Conservation (phyloP, 108 stramenopile genomes). For the Nitzschia sp. region DNA sequence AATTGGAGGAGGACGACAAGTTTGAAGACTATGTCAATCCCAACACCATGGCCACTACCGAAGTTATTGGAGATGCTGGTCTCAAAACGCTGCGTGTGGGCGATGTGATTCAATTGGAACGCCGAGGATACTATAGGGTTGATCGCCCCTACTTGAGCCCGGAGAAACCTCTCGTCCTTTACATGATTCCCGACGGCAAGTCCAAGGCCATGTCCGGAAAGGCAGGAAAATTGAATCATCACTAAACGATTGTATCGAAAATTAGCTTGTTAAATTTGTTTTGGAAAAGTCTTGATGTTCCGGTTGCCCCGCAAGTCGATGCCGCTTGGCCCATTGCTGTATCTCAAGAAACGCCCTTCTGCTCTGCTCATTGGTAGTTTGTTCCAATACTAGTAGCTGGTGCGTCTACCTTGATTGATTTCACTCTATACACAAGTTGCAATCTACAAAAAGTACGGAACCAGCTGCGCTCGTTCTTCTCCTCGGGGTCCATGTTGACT, state of each 20-base stretch:
- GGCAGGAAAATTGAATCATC: constrained; percentile 85
- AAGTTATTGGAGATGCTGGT: constrained; percentile 83
- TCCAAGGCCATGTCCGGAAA: constrained; percentile 95
- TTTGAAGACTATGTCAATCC: constrained; percentile 95
- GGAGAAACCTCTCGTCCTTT: constrained; percentile 87
- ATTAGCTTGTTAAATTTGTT: no score
- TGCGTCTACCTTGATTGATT: no score
- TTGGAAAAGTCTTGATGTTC: no score
- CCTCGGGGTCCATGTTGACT: constrained; percentile 86
- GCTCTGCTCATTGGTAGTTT: no score
- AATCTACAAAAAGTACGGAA: constrained; percentile 93
- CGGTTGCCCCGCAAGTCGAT: no score
- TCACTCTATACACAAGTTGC: no score
- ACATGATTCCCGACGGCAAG: constrained; percentile 98
- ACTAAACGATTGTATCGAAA: no score
- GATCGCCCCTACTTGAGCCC: constrained; percentile 81
- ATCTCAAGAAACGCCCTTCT: no score
- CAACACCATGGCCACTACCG: constrained; percentile 77
- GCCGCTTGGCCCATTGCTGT: no score
- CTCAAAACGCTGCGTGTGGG: constrained; percentile 78
- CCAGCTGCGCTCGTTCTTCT: constrained; percentile 81
- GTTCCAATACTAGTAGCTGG: no score
- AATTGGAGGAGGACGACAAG: constrained; percentile 95
- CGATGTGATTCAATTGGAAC: constrained; percentile 97
- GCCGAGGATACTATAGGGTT: constrained; percentile 96